A percentile compares a stretch with the other conserved stretches of the same genome.
phyloP scores from a whole-genome alignment of 208 protist genomes.

The Zelonia costaricensis region DNA sequence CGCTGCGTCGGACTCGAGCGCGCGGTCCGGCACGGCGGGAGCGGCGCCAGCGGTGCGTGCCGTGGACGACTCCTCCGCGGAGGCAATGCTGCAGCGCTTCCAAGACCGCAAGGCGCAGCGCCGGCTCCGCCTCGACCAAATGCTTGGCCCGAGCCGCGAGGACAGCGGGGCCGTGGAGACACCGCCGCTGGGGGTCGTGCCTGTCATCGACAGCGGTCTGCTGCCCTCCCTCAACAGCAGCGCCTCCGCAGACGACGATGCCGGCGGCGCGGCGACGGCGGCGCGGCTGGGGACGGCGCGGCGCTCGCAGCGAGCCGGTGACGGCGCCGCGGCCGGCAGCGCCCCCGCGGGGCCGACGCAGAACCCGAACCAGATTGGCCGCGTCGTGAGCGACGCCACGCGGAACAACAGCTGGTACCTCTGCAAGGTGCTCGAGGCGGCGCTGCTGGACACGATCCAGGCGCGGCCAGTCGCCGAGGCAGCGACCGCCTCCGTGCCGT shows the following conservation, averaged over 20 bases:
- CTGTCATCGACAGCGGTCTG: background rate
- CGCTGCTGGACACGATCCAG: conserved; percentile 56
- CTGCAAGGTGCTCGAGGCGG: conserved; percentile 52
- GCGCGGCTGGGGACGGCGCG: background rate
- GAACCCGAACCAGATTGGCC: conserved; percentile 86
- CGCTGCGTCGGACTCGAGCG: background rate
- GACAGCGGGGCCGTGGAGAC: background rate
- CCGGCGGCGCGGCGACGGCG: background rate
- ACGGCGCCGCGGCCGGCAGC: background rate
- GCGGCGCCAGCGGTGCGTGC: background rate
- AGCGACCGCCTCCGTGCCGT: background rate
- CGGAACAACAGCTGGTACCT: conserved; percentile 73
- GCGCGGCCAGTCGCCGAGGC: background rate
- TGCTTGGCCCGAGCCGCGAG: conserved; percentile 12
- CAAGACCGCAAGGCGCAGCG: conserved; percentile 36
- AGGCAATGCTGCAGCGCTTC: conserved; percentile 30
- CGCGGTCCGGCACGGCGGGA: background rate
- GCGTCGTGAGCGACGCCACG: conserved; percentile 52
- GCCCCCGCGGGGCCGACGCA: conserved; percentile 2
- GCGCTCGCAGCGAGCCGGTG: too few species aligned
- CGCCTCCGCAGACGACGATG: background rate
- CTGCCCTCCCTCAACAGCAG: background rate
- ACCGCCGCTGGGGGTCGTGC: background rate
- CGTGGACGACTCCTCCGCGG: conserved; percentile 19
- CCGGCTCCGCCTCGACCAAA: conserved; percentile 37